Base-by-base conservation (phyloP, 2,329 filamentous ascomycete species). In the Drechslerella dactyloides region DNA sequence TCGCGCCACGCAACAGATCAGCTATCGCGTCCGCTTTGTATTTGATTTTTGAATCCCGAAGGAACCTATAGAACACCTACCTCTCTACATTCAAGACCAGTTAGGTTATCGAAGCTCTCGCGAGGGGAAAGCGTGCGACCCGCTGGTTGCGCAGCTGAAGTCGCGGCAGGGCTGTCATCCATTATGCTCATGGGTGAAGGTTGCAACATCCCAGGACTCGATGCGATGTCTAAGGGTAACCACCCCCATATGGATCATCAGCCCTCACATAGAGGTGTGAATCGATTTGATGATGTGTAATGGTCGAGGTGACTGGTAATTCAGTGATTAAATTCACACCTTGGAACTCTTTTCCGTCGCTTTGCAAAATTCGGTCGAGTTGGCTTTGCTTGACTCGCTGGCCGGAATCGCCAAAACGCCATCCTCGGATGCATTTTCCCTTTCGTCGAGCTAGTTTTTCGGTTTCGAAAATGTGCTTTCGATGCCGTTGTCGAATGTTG, bases 311-410 rank as follows among this genome's bases (percentile, higher is more conserved):
- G n/a, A n/a, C n/a, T n/a, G n/a, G n/a, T n/a, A n/a, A n/a, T 33
- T 33, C 27, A 33, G 27, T 33, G n/a, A n/a, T 8, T 33, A 33
- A 8, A n/a, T n/a, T 33, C 27, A 8, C 11, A 62, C 58, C 24
- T 33, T 62, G 48, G 19, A 62, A 62, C 17, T 54, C 58, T 19
- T 30, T 53, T 33, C 58, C 58, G 30, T 62, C 35, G 33, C 58
- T 62, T 17, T 54, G 10, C 27, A 46, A 21, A 15, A 63, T 63
- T 21, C 60, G 27, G 24, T 56, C 21, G 1, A 63, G 37, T 37
- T 55, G 51, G 15, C 50, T 35, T 24, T 33, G 40, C n/a, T 63
- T 63, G 6, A 63, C 27, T 35, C 1, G 35, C 8, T 21, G 17
- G 8, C 50, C 51, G 2, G 37, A 37, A 24, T 55, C 51, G 2